These are phyloP conservation scores for Poa annua DNA, from an alignment of 176 grass and related monocot genomes.

Conservation along the genomic window DNA sequence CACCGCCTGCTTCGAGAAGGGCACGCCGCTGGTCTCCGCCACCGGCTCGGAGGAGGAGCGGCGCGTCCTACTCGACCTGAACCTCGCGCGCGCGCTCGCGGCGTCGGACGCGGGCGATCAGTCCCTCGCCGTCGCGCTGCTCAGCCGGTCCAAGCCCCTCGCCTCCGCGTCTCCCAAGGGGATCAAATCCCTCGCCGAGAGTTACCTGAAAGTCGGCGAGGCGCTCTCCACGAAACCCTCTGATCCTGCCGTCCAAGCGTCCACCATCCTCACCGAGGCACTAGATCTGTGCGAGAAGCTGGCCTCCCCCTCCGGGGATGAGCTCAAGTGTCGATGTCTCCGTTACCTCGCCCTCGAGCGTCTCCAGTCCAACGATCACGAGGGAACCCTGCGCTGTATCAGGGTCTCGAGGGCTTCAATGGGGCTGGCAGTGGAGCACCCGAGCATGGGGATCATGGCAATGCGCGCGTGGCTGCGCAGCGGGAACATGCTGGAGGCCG, in stretches of 20 bases:
- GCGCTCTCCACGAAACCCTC: slow-evolving; percentile 55
- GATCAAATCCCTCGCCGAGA: slow-evolving; percentile 64
- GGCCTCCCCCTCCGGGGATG: slow-evolving; percentile 43
- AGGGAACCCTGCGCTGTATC: slow-evolving; percentile 75
- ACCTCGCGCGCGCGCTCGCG: slow-evolving; percentile 65
- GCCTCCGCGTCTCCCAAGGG: slow-evolving; percentile 47
- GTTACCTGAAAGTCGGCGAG: slow-evolving; percentile 67
- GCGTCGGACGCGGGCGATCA: slow-evolving; percentile 65
- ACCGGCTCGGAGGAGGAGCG: slow-evolving; percentile 51
- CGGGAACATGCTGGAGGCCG: slow-evolving; percentile 70
- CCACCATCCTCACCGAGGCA: slow-evolving; percentile 79
- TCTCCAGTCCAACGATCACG: slow-evolving; percentile 64
- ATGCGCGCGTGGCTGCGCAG: slow-evolving; percentile 61
- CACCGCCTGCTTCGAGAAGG: slow-evolving; percentile 90
- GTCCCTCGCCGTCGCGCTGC: slow-evolving; percentile 73
- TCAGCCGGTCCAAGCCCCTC: slow-evolving; percentile 78
- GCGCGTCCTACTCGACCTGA: slow-evolving; percentile 58
- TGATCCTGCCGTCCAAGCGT: slow-evolving; percentile 53
- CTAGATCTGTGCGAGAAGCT: slow-evolving; percentile 89
- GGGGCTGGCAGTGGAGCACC: slow-evolving; percentile 57
- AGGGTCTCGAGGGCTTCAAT: slow-evolving; percentile 50
- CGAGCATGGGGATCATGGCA: slow-evolving; percentile 71
- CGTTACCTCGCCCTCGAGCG: slow-evolving; percentile 81
- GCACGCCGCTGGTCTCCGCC: slow-evolving; percentile 64
- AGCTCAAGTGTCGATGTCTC: slow-evolving; percentile 66